These are phyloP conservation scores for Quercus ilex DNA, from an alignment of 306 rosid species.

Conservation along the genomic window DNA sequence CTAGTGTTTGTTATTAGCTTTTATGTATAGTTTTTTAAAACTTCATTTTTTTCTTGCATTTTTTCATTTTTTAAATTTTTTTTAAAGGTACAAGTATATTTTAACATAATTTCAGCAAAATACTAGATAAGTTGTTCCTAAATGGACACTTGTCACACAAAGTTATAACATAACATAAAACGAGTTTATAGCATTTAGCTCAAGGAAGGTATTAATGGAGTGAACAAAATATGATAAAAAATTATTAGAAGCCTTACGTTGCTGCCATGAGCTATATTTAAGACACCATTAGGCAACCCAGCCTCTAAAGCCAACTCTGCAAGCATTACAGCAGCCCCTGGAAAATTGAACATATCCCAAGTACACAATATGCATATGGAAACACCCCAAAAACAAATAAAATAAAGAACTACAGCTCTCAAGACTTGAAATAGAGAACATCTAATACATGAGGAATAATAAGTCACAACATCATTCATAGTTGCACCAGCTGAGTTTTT, in stretches of 20 bases:
- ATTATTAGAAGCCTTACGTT: slow-evolving; percentile 35
- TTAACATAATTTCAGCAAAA: too few relatives aligned
- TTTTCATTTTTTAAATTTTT: rapidly evolving
- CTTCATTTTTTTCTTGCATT: too few relatives aligned
- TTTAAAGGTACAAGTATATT: too few relatives aligned
- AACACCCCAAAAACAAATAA: background rate
- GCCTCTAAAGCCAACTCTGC: slow-evolving; percentile 78
- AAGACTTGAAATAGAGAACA: slow-evolving; percentile 3
- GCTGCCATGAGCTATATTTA: slow-evolving; percentile 69
- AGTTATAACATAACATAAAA: too few relatives aligned
- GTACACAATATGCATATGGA: background rate
- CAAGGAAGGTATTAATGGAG: background rate
- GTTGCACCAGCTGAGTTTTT: slow-evolving; percentile 43
- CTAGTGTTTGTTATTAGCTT: too few relatives aligned
- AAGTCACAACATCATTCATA: slow-evolving; percentile 37
- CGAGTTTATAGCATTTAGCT: too few relatives aligned
- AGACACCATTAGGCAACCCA: slow-evolving; percentile 66
- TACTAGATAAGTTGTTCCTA: too few relatives aligned
- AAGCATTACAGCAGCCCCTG: slow-evolving; percentile 68
- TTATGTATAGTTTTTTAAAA: too few relatives aligned
- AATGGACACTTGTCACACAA: too few relatives aligned
- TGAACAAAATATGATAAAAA: background rate
- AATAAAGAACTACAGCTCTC: background rate
- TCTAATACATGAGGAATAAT: slow-evolving; percentile 30
- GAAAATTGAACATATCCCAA: background rate